Conservation (phyloP, 83 land plant species). For the Larix sibirica region DNA sequence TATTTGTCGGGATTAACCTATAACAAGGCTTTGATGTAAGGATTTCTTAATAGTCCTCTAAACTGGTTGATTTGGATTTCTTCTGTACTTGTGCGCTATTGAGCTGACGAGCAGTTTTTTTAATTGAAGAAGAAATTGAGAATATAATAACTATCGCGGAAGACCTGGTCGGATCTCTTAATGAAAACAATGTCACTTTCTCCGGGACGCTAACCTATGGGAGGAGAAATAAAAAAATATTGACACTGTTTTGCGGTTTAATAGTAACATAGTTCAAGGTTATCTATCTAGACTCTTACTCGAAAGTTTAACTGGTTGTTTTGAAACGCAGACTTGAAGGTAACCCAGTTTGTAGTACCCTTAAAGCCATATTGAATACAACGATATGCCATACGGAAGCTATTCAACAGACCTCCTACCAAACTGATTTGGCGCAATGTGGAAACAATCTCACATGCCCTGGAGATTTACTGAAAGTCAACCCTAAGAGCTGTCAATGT, state of each 20-base stretch:
- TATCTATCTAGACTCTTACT: not conserved
- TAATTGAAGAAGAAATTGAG: too few relatives aligned
- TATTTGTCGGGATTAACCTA: constrained; percentile 19
- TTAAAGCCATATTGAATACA: not conserved
- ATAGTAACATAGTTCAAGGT: constrained; percentile 2
- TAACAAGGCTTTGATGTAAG: constrained; percentile 33
- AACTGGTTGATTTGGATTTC: not conserved
- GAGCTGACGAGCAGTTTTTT: too few relatives aligned
- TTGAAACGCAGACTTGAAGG: constrained; percentile 41
- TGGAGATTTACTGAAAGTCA: constrained; percentile 11
- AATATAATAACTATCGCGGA: too few relatives aligned
- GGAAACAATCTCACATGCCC: not conserved
- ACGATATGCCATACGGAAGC: constrained; percentile 28
- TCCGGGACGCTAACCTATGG: too few relatives aligned
- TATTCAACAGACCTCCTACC: not conserved
- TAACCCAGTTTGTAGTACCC: constrained; percentile 46
- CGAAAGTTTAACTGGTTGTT: not conserved
- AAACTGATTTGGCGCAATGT: not conserved
- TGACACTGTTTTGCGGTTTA: too few relatives aligned
- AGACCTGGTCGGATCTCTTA: too few relatives aligned
- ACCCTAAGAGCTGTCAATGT: constrained; percentile 33
- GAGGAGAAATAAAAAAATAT: too few relatives aligned
- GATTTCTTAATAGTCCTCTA: not conserved
- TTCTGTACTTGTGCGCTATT: not conserved
- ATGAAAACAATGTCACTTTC: too few relatives aligned